Percentiles rank a stretch among this genome's conserved stretches.
These are phyloP conservation scores for Arctium lappa DNA, from an alignment of 129 eudicot genomes.

Conservation along the genomic window DNA sequence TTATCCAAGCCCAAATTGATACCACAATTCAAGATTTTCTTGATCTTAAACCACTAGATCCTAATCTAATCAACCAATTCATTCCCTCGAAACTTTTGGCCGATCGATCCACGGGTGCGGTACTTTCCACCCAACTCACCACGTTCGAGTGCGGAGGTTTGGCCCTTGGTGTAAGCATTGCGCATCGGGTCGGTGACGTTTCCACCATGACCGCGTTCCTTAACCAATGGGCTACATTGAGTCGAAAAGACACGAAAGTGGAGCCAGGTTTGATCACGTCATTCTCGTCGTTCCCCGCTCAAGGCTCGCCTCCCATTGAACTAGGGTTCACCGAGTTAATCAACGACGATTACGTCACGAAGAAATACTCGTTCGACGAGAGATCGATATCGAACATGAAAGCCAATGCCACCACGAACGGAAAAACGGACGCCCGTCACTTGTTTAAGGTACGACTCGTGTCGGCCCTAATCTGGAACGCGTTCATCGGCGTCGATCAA, in stretches of 20 bases:
- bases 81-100: conserved; percentile 7
- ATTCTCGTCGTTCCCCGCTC: conserved; percentile 8
- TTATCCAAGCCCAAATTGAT: conserved; percentile 13
- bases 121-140: neutral
- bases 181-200: neutral
- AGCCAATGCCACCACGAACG: neutral
- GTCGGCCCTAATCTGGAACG: conserved; percentile 9
- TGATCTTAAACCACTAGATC: neutral
- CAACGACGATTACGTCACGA: neutral
- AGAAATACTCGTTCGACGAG: conserved; percentile 3
- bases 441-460: conserved; percentile 4
- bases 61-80: neutral
- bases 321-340: neutral
- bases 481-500: neutral
- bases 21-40: neutral
- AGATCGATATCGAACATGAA: conserved; percentile 5
- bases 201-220: neutral
- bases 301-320: neutral
- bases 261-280: neutral
- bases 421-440: neutral
- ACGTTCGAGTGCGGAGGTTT: neutral
- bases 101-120: neutral
- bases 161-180: neutral
- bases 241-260: neutral
- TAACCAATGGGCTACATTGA: neutral